Evolutionary conservation across 768 basidiomycete species (phyloP), one percentile per base, ranked within the genome.

Genomic region (Leccinum fibrillosum): DNA sequence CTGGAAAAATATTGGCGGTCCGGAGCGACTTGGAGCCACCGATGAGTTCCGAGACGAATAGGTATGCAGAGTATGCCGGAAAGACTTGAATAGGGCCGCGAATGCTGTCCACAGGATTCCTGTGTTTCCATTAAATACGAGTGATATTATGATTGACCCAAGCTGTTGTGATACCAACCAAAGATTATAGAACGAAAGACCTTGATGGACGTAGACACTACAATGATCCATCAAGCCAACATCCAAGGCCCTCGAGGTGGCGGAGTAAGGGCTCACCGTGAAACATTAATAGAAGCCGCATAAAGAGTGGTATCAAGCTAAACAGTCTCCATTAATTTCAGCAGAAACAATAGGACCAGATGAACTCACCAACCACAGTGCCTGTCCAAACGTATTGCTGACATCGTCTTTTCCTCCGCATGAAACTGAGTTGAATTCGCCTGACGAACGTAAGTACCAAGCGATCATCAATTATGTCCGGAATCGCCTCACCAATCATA

Each of bases 401-500:
- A 82, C 78, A 47, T 75, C 76, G 56, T 77, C 74, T 53, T 72
- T 77, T 5, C 82, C 82, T 12, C 78, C 77, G 54, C 82, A 83
- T 5, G 80, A 82, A 11, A 82, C 80, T 0, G 82, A 82, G 57
- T 82, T 84, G 60, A 80, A 82, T 67, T 83, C 81, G 8, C 82
- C 81, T 82, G 21, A 7, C 7, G 7, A 37, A 13, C 10, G 47
- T 61, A 15, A 66, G 23, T 9, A 37, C 21, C 11, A 17, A 42
- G 10, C 30, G 13, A 42, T n/a, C 4, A 42, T 42, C n/a, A 5
- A n/a, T 17, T 26, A 26, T 23, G 28, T 34, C 34, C 5, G 28
- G 12, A 15, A 45, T 28, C 8, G 35, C 4, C 47, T 34, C 55
- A 80, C 80, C 82, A 51, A 82, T 78, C 37, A 78, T 71, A 54